These are phyloP conservation scores for Chlorella vulgaris DNA, from an alignment of 139 green algal genomes.

Conservation along the genomic window DNA sequence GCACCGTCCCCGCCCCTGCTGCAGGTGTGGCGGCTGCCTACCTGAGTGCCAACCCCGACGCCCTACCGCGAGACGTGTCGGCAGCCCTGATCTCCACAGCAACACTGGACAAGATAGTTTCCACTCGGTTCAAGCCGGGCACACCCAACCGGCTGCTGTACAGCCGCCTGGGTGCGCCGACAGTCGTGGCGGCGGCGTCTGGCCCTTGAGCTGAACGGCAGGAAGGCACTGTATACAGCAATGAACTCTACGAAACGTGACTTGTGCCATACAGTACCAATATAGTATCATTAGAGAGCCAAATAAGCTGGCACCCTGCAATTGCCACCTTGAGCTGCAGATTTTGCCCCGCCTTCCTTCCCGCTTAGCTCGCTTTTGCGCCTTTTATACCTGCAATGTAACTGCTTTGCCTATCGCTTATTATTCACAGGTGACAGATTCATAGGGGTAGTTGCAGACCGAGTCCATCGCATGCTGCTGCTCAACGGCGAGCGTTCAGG, in stretches of 20 bases:
- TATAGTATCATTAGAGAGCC: too few species aligned
- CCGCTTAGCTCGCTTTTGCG: too few species aligned
- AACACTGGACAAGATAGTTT: slow-evolving; percentile 14
- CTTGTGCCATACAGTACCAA: too few species aligned
- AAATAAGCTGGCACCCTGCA: too few species aligned
- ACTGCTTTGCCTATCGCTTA: too few species aligned
- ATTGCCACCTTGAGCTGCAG: background rate
- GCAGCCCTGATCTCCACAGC: slow-evolving; percentile 1
- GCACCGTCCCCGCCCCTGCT: background rate
- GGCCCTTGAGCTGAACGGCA: slow-evolving; percentile 19
- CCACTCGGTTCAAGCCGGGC: slow-evolving; percentile 2
- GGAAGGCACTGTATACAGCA: too few species aligned
- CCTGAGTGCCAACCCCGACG: slow-evolving; percentile 22
- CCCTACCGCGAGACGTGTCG: slow-evolving; percentile 19
- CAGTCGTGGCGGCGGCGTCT: slow-evolving; percentile 4
- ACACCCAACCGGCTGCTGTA: slow-evolving; percentile 49
- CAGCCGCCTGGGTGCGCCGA: background rate
- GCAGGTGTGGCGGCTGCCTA: slow-evolving; percentile 59
- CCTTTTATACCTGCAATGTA: too few species aligned
- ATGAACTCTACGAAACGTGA: too few species aligned
- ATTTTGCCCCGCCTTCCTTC: background rate
- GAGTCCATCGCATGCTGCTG: too few species aligned
- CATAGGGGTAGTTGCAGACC: too few species aligned
- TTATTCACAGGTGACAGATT: too few species aligned
- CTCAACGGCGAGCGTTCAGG: too few species aligned